Base-by-base conservation (phyloP, 345 rosid genomes). In the Gossypium arboreum region DNA sequence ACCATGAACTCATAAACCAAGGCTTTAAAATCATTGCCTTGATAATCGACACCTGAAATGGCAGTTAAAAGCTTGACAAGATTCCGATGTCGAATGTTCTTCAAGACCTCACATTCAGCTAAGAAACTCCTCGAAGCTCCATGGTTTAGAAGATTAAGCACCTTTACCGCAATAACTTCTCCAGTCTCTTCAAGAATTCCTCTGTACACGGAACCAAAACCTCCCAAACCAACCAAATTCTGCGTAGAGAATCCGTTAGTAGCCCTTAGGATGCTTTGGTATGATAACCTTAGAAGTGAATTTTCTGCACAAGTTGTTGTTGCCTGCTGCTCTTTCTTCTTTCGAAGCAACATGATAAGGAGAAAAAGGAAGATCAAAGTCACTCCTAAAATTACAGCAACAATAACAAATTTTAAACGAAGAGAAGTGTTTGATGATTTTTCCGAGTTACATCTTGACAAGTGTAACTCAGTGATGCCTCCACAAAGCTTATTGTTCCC, bases 91-190 rank as follows among this genome's bases (percentile, higher is more conserved):
- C 82, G 73, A 18, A 82, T 56, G 8, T 52, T 81, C 59, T 61
- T 22, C 24, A 89, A 56, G 0, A 85, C 76, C 75, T 87, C 71
- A 64, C 88, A 85, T 76, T 87, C 89, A 13, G 86, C 84, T 18
- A 84, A 10, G 39, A 85, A 89, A 16, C 88, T 89, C 77, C 76
- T 78, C 3, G 43, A 72, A 25, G 86, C 92, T 67, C 85, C 86
- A 71, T 20, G 76, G 57, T 15, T 72, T 15, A 51, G 9, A 65
- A 85, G 79, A 50, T 89, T 81, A 41, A 89, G 7, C 55, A 87
- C 86, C 74, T 85, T 85, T 4, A 82, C 72, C 7, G 84, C 85
- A 24, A 80, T 68, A 9, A 22, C 24, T 11, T 0, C 65, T 60
- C 59, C 45, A 7, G 25, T 4, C 22, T 73, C 59, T 20, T 51